These are phyloP conservation scores for Ophiocordyceps australis DNA, from an alignment of 2,329 filamentous ascomycete genomes.

Conservation along the genomic window DNA sequence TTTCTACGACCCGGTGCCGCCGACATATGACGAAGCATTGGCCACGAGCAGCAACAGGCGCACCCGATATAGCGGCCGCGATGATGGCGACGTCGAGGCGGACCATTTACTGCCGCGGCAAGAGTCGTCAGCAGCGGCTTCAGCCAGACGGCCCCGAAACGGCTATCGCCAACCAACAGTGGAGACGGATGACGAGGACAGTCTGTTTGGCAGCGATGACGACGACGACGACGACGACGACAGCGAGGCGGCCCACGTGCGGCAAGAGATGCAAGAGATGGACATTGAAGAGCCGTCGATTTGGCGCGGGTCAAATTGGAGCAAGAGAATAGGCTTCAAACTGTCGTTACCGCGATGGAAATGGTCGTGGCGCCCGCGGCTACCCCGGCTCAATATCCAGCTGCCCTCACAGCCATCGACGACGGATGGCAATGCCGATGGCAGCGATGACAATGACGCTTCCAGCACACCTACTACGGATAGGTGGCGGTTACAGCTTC, in stretches of 20 bases:
- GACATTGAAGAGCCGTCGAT: slow-evolving; percentile 55
- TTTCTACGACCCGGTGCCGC: slow-evolving; percentile 23
- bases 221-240: slow-evolving; percentile 19
- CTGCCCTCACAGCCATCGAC: slow-evolving; percentile 19
- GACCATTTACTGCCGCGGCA: slow-evolving; percentile 52
- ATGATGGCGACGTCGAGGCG: slow-evolving; percentile 61
- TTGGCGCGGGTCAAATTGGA: slow-evolving; percentile 26
- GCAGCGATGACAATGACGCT: slow-evolving; percentile 1
- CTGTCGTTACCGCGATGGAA: slow-evolving; percentile 35
- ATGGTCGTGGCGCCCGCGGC: slow-evolving; percentile 33
- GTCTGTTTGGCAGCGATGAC: slow-evolving; percentile 29
- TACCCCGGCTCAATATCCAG: slow-evolving; percentile 31
- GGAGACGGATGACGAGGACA: slow-evolving; percentile 53
- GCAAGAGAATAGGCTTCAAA: slow-evolving; percentile 35
- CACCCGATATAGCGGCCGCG: too few species aligned
- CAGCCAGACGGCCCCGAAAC: slow-evolving; percentile 23
- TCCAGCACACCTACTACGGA: not conserved
- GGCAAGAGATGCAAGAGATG: slow-evolving; percentile 76
- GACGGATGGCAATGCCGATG: slow-evolving; percentile 4
- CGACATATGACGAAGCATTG: slow-evolving; percentile 22
- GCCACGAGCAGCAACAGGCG: slow-evolving; percentile 16
- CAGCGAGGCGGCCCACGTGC: slow-evolving; percentile 46
- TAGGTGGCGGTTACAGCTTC: slow-evolving; percentile 12
- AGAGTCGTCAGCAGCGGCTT: slow-evolving; percentile 18
- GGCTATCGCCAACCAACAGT: slow-evolving; percentile 71